Percentiles rank a stretch among this genome's conserved stretches.
These are phyloP conservation scores for Aspergillus steynii DNA, from an alignment of 495 filamentous ascomycete genomes.

Conservation along the genomic window DNA sequence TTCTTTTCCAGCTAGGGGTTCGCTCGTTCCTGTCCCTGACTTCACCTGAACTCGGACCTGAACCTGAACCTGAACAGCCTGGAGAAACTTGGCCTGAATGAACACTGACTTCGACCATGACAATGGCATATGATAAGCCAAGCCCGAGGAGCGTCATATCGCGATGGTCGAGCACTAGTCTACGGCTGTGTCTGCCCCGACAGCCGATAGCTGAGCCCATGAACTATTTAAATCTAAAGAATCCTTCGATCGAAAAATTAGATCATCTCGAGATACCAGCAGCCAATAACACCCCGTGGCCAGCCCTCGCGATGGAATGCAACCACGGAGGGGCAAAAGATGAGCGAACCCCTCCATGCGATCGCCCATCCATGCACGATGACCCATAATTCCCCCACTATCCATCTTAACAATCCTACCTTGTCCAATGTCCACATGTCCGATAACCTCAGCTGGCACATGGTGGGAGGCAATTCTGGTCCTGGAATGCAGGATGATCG, in stretches of 20 bases:
- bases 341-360: background rate
- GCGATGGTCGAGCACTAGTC: no score
- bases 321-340: background rate
- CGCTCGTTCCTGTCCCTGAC: no score
- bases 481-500: background rate
- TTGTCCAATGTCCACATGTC: background rate
- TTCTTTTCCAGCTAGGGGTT: no score
- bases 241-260: background rate
- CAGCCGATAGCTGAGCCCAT: background rate
- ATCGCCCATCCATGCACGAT: background rate
- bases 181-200: no score
- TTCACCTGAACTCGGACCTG: background rate
- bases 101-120: background rate
- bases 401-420: no score
- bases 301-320: background rate
- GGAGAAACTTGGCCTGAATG: no score
- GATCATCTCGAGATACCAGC: background rate
- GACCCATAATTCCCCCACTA: background rate
- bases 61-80: background rate
- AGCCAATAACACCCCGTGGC: background rate
- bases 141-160: background rate
- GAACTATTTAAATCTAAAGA: background rate
- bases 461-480: background rate
- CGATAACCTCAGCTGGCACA: background rate
- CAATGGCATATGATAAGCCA: background rate